Base-by-base conservation (phyloP, 2,329 filamentous ascomycete genomes). In the Colletotrichum lentis region DNA sequence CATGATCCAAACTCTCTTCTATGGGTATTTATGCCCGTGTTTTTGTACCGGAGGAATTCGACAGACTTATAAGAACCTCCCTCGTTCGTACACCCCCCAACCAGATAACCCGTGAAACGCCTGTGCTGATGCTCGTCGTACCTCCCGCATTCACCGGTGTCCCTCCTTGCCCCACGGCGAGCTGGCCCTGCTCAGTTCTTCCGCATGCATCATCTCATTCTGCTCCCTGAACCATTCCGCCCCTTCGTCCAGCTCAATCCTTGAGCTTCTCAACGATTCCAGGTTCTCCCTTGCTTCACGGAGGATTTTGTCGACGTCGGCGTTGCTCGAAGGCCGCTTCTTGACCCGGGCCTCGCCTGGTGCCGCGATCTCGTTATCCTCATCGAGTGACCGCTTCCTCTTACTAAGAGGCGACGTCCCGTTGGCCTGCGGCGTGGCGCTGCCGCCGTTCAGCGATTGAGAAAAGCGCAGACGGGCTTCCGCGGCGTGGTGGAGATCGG, bases 201-300 rank as follows among this genome's bases (percentile, higher is more conserved):
- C 78, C 66, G 76, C 79, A 61, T 79, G 78, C 69, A 85, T 69
- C 47, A 76, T 77, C 62, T 80, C 78, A 44, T 80, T 83, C 73
- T 85, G 82, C 60, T 79, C 77, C 61, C 75, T 76, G 72, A 81
- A 83, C 83, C 83, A 85, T 22, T 77, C 76, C n/a, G 77, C 77
- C 18, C 78, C 81, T 69, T 83, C 78, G 69, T 84, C 81, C 74
- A 85, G 77, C 64, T 83, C 82, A 64, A 79, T 75, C 16, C 80
- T 77, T 71, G 82, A 76, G 58, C 77, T 76, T 44, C 77, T 77
- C 47, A 85, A 77, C 70, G 53, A 79, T 75, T 64, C 56, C 31
- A 81, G 70, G 44, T 75, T 78, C 65, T 80, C 77, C 35, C 58
- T 60, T 35, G 80, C 80, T 52, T 82, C 80, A 62, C 79, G 79